A percentile compares a stretch with the other conserved stretches of the same genome.
Conservation (phyloP, 192 early-diverging fungal genomes). For the Entophlyctis luteolus region DNA sequence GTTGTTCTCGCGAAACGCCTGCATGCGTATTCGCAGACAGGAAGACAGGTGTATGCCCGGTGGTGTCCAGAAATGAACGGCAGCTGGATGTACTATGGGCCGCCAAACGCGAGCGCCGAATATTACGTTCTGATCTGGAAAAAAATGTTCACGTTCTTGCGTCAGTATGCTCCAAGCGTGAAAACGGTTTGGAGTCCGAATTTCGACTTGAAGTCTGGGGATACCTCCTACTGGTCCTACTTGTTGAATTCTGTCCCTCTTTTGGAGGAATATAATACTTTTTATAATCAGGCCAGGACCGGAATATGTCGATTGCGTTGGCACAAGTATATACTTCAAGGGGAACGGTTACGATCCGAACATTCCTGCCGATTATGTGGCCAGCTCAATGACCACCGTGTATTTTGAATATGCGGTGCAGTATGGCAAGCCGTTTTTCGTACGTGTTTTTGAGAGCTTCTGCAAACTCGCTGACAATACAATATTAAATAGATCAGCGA, state of each 20-base stretch:
- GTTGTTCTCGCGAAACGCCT: background rate
- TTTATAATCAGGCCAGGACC: background rate
- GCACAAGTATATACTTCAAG: constrained; percentile 12
- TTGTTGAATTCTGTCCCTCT: background rate
- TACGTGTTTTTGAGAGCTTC: background rate
- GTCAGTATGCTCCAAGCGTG: background rate
- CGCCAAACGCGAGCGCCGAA: background rate
- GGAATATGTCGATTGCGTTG: constrained; percentile 14
- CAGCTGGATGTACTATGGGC: constrained; percentile 13
- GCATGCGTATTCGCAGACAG: background rate
- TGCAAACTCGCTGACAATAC: too few species aligned
- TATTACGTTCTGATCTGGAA: background rate
- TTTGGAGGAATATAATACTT: background rate
- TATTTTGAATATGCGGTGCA: background rate
- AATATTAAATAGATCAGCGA: background rate
- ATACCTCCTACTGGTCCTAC: background rate
- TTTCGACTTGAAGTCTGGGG: constrained; percentile 2
- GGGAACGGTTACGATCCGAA: background rate
- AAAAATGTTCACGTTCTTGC: constrained; percentile 18
- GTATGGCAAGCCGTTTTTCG: constrained; percentile 14
- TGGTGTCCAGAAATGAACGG: constrained; percentile 11
- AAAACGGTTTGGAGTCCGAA: constrained; percentile 17
- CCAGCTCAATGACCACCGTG: background rate
- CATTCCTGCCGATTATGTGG: background rate
- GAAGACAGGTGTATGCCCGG: background rate